phyloP scores from a whole-genome alignment of 2,329 filamentous ascomycete species.

The Pseudomassariella vexata region DNA sequence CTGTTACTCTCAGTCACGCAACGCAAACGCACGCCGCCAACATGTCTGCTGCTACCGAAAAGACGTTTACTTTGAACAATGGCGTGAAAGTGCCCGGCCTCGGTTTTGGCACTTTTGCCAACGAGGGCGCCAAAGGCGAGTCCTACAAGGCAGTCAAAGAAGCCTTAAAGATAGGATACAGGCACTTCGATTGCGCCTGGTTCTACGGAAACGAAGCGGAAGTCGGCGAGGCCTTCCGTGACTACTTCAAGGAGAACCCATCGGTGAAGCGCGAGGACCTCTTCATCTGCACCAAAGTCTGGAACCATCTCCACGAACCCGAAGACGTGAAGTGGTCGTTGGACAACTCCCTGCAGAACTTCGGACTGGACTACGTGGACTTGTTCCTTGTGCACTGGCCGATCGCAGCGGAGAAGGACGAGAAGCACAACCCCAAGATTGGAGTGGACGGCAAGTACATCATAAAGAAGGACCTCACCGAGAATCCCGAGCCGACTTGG shows the following conservation, averaged over 20 bases:
- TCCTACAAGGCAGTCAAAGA: constrained; percentile 59
- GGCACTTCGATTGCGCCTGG: constrained; percentile 62
- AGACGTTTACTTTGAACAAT: constrained; percentile 40
- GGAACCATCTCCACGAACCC: constrained; percentile 60
- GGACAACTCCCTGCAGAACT: constrained; percentile 43
- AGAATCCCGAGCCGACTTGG: constrained; percentile 61
- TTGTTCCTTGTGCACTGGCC: constrained; percentile 53
- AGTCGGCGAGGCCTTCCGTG: constrained; percentile 51
- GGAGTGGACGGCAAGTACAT: constrained; percentile 40
- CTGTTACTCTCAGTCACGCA: background rate
- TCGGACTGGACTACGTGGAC: constrained; percentile 52
- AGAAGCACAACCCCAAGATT: constrained; percentile 35
- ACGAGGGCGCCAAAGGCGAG: constrained; percentile 55
- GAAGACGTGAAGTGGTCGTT: constrained; percentile 53
- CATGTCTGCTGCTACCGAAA: constrained; percentile 13
- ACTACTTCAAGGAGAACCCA: constrained; percentile 30
- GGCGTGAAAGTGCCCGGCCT: constrained; percentile 55
- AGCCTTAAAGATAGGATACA: constrained; percentile 58
- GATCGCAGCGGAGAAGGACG: constrained; percentile 37
- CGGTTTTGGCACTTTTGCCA: constrained; percentile 63
- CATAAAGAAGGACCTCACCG: constrained; percentile 54
- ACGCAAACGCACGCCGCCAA: background rate
- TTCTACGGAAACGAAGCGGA: constrained; percentile 65
- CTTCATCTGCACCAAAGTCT: constrained; percentile 62
- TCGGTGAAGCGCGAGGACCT: constrained; percentile 46